Percentiles rank a stretch among this genome's conserved stretches.
Conservation (phyloP, 2,329 filamentous ascomycete genomes). For the Botrytis aclada region DNA sequence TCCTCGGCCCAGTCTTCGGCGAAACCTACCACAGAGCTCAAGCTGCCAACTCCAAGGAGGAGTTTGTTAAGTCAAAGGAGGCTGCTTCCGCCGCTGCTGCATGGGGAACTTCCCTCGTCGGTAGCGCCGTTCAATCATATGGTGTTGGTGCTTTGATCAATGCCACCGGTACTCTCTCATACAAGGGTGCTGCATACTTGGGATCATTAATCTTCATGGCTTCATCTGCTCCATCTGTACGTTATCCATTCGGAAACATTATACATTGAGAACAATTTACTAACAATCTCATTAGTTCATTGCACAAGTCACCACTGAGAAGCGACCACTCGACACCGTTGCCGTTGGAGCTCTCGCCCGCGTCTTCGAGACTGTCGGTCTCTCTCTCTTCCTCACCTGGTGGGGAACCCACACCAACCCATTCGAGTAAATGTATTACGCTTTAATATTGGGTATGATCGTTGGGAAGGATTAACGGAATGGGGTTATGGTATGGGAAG, state of each 20-base stretch:
- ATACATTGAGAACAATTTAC: background rate
- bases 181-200: conserved; percentile 95
- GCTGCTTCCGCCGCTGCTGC: conserved; percentile 81
- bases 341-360: conserved; percentile 81
- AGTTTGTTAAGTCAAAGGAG: conserved; percentile 93
- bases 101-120: conserved; percentile 86
- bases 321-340: conserved; percentile 85
- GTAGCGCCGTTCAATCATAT: conserved; percentile 85
- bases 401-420: conserved; percentile 96
- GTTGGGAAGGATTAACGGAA: conserved; percentile 1
- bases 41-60: conserved; percentile 88
- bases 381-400: conserved; percentile 91
- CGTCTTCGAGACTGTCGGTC: conserved; percentile 87
- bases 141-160: conserved; percentile 90
- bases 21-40: conserved; percentile 93
- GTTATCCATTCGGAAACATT: conserved; percentile 39
- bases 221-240: conserved; percentile 79
- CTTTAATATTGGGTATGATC: background rate
- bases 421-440: conserved; percentile 51
- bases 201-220: conserved; percentile 89
- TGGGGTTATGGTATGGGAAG: conserved; percentile 11
- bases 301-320: conserved; percentile 83
- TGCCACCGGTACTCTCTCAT: conserved; percentile 88
- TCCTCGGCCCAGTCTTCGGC: conserved; percentile 87
- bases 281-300: conserved; percentile 61